Evolutionary conservation across 1,139 yeast genomes (phyloP), one percentile per base, ranked within the genome.

Genomic region (Geotrichum klebahnii): DNA sequence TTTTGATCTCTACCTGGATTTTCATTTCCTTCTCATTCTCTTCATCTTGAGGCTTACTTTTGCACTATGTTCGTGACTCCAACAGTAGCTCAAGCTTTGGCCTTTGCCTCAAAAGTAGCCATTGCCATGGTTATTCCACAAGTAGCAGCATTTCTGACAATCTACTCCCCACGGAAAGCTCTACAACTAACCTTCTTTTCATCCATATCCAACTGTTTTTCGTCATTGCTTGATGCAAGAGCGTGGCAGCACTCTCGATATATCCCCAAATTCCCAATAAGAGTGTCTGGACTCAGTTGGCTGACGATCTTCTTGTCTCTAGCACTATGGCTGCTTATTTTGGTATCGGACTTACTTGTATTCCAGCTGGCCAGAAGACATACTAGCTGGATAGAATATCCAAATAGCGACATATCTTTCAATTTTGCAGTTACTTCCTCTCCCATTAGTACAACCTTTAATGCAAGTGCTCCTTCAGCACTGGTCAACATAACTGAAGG

Each of bases 71-170:
- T 42, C 23, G 45, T 42, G 3, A 14, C 37, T 2, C 22, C 38
- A 3, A 20, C 45, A 5, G 38, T 23, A 6, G 45, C 45, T n/a
- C 45, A 42, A 22, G 45, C 38, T 6, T 32, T 42, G 8, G 45
- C 45, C 3, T 42, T 42, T 14, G 45, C 45, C 31, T 42, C 38
- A 3, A 42, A 42, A 23, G 38, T 42, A 6, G 45, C 31, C 19
- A 42, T 31, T 10, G 45, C 45, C 3, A 31, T 42, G 45, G 31
- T 42, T 5, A 42, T 42, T n/a, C 45, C 45, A 10, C 45, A 42
- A 32, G 4, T 42, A 5, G 38, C 38, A 1, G 12, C 37, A 2
- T 20, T 32, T 20, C 8, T 42, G 1, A 32, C 45, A 6, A 32
- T 32, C 9, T 42, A 42, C 23, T 42, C 45, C 3, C 12, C 37